Evolutionary conservation across 164 flowering plant genomes (phyloP).

Genomic region (grape (Vitis vinifera)): DNA sequence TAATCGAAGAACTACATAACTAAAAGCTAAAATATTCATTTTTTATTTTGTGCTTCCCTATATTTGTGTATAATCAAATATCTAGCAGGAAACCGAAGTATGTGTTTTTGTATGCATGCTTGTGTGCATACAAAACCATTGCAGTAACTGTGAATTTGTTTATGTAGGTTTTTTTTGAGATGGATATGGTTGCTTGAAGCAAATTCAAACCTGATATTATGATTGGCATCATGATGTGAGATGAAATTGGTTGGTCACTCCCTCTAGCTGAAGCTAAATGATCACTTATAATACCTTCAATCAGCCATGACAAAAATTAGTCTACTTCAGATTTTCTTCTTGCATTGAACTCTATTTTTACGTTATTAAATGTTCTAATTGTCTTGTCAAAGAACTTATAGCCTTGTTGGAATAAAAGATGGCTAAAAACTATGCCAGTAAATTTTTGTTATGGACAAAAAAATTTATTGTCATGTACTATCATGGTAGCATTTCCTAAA

Average conservation of each 20-base stretch:
- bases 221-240: too few relatives aligned
- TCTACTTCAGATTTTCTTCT: too few relatives aligned
- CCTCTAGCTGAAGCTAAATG: too few relatives aligned
- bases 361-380: too few relatives aligned
- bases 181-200: too few relatives aligned
- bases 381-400: too few relatives aligned
- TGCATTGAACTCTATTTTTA: too few relatives aligned
- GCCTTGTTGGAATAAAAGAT: too few relatives aligned
- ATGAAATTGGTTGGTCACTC: too few relatives aligned
- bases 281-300: too few relatives aligned
- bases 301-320: too few relatives aligned
- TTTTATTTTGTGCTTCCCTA: neutral
- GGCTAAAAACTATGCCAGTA: neutral
- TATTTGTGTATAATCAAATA: neutral
- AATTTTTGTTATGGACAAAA: neutral
- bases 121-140: neutral
- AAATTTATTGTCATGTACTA: neutral
- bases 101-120: neutral
- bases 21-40: neutral
- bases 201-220: too few relatives aligned
- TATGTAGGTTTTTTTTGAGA: neutral
- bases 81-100: neutral
- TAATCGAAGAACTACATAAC: neutral
- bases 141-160: neutral
- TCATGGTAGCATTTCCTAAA: neutral